These are phyloP conservation scores for Dothistroma septosporum DNA, from an alignment of 2,329 filamentous ascomycete genomes.

Conservation along the genomic window DNA sequence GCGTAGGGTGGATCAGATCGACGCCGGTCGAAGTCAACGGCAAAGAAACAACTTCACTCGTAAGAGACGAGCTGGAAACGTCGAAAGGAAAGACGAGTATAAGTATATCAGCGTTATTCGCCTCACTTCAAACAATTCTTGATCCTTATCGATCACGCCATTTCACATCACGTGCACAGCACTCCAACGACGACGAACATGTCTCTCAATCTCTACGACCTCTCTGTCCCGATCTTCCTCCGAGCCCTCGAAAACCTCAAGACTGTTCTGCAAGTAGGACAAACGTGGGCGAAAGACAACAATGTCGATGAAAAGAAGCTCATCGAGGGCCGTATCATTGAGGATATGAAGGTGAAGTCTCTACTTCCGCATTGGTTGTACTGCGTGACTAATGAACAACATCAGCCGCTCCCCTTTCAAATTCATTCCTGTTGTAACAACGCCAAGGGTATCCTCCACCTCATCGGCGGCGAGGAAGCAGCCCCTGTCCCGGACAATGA, in stretches of 20 bases:
- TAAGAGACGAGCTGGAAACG: neutral
- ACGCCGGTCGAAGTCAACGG: neutral
- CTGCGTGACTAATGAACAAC: neutral
- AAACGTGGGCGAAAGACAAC: constrained; percentile 39
- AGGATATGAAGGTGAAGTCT: constrained; percentile 46
- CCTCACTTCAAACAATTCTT: neutral
- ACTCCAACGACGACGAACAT: neutral
- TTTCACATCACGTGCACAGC: neutral
- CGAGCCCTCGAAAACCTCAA: constrained; percentile 42
- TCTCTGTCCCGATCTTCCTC: constrained; percentile 41
- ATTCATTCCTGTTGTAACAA: constrained; percentile 44
- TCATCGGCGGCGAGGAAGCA: constrained; percentile 37
- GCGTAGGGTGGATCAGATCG: neutral
- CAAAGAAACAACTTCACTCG: neutral
- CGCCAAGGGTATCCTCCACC: constrained; percentile 40
- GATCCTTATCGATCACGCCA: neutral
- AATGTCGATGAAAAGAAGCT: constrained; percentile 36
- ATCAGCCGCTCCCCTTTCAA: constrained; percentile 39
- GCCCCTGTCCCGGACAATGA: constrained; percentile 42
- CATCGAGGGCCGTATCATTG: constrained; percentile 41
- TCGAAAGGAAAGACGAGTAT: neutral
- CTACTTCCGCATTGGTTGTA: too few relatives aligned
- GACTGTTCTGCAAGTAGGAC: constrained; percentile 44
- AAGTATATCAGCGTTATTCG: neutral
- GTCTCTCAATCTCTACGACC: constrained; percentile 17